phyloP scores from a whole-genome alignment of 305 asterid genomes.

The Fraxinus nigra region DNA sequence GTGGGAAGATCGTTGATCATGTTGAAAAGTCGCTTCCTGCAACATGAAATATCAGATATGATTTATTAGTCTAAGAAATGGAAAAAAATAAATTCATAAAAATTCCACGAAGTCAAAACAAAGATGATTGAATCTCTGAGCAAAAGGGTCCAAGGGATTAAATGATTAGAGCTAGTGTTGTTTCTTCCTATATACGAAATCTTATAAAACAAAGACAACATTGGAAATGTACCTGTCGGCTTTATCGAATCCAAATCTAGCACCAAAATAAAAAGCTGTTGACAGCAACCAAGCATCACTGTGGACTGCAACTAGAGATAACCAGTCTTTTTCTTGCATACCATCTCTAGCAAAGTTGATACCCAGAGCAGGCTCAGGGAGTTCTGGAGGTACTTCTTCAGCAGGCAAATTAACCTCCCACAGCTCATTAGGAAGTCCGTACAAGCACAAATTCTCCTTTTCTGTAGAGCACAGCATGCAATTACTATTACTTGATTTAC shows the following conservation, averaged over 20 bases:
- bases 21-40: slow-evolving; percentile 70
- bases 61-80: slow-evolving; percentile 1
- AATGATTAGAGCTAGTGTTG: neutral
- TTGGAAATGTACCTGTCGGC: slow-evolving; percentile 35
- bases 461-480: slow-evolving; percentile 26
- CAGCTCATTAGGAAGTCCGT: slow-evolving; percentile 43
- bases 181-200: slow-evolving; percentile 12
- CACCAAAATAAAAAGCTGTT: slow-evolving; percentile 51
- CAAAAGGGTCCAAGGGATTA: neutral
- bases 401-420: slow-evolving; percentile 51
- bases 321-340: slow-evolving; percentile 58
- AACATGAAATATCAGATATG: slow-evolving; percentile 9
- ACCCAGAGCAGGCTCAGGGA: slow-evolving; percentile 49
- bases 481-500: neutral
- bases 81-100: neutral
- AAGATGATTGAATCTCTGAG: neutral
- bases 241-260: slow-evolving; percentile 49
- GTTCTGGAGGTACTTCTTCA: slow-evolving; percentile 50
- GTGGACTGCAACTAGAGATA: slow-evolving; percentile 56
- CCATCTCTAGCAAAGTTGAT: slow-evolving; percentile 57
- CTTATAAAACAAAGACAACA: neutral
- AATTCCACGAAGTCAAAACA: neutral
- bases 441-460: slow-evolving; percentile 49
- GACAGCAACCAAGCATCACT: slow-evolving; percentile 55
- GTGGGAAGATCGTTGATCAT: slow-evolving; percentile 73